These are phyloP conservation scores for Cymbopogon citratus DNA, from an alignment of 176 grass and related monocot species.

Conservation along the genomic window DNA sequence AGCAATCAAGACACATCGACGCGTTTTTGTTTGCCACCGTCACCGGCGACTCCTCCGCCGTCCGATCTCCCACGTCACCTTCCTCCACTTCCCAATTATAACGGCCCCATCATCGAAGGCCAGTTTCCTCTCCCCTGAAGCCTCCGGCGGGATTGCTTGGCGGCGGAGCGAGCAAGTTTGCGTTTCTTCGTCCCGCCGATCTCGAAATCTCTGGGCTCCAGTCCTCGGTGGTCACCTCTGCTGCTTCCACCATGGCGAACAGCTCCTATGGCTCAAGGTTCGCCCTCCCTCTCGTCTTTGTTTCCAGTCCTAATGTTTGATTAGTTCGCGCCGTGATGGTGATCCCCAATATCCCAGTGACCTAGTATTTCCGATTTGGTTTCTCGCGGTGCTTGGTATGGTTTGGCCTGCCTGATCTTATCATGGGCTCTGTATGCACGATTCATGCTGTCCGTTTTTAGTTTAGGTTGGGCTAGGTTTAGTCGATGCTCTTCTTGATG, in stretches of 20 bases:
- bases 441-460: not conserved
- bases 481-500: not conserved
- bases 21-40: not conserved
- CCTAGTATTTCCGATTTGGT: not conserved
- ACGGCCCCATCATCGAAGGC: not conserved
- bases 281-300: not conserved
- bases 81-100: not conserved
- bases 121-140: not conserved
- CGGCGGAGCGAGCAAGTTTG: not conserved
- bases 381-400: not conserved
- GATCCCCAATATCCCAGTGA: not conserved
- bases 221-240: not conserved
- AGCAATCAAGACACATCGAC: too few species aligned
- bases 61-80: slow-evolving; percentile 26
- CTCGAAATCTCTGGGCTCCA: not conserved
- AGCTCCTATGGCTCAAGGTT: slow-evolving; percentile 45
- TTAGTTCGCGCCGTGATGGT: not conserved
- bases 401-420: not conserved
- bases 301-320: not conserved
- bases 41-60: not conserved
- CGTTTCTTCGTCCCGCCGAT: not conserved
- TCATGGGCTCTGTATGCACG: not conserved
- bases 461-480: not conserved
- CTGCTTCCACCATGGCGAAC: slow-evolving; percentile 41
- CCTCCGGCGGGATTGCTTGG: slow-evolving; percentile 1